Evolutionary conservation across 2,329 filamentous ascomycete species (phyloP).

Genomic region (Sphaerulina musiva): DNA sequence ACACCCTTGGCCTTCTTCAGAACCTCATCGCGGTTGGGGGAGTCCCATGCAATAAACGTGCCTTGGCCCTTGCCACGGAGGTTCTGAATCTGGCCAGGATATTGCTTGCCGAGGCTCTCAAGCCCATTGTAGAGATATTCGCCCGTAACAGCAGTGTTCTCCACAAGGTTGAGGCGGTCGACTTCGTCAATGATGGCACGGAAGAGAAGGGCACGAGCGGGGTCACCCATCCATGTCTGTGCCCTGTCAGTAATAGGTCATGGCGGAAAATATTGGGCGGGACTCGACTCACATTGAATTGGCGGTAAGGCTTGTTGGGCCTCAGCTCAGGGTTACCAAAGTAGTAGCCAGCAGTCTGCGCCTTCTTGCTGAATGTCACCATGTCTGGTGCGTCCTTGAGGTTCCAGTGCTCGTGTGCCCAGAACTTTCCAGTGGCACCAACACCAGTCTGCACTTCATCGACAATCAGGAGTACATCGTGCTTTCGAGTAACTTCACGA

Average conservation of each 20-base stretch:
- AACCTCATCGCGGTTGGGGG: slow-evolving; percentile 70
- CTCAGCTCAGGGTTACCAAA: slow-evolving; percentile 71
- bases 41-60: slow-evolving; percentile 91
- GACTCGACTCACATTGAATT: slow-evolving; percentile 61
- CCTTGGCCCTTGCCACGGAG: slow-evolving; percentile 80
- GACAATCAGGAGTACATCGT: slow-evolving; percentile 78
- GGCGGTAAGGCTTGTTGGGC: slow-evolving; percentile 88
- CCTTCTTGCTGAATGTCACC: slow-evolving; percentile 94
- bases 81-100: slow-evolving; percentile 73
- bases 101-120: slow-evolving; percentile 59
- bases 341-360: slow-evolving; percentile 89
- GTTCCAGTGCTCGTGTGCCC: slow-evolving; percentile 94
- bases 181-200: slow-evolving; percentile 79
- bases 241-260: slow-evolving; percentile 5
- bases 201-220: slow-evolving; percentile 77
- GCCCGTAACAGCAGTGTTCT: slow-evolving; percentile 69
- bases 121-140: slow-evolving; percentile 70
- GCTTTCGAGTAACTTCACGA: slow-evolving; percentile 68
- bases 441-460: slow-evolving; percentile 93
- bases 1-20: slow-evolving; percentile 69
- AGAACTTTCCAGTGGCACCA: slow-evolving; percentile 88
- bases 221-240: slow-evolving; percentile 77
- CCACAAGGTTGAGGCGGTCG: slow-evolving; percentile 66
- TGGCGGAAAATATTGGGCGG: no score
- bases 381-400: slow-evolving; percentile 75